Conservation (phyloP, 1,139 yeast species). For the Yamadazyma oceani region DNA sequence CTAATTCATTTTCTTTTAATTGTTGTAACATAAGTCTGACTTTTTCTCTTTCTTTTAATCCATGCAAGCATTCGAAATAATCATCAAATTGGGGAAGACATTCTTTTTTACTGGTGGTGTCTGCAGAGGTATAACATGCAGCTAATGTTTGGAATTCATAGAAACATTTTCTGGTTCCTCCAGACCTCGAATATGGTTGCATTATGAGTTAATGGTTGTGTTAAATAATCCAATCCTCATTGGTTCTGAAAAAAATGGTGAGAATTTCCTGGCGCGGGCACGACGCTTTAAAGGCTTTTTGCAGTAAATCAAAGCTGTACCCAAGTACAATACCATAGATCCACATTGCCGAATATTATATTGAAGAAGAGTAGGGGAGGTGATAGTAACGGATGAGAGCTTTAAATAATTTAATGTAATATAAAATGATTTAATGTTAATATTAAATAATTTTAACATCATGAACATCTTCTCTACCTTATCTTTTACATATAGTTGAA, state of each 20-base stretch:
- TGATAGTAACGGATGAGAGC: too few relatives aligned
- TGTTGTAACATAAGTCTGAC: slow-evolving; percentile 48
- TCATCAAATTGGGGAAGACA: slow-evolving; percentile 49
- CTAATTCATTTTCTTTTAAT: slow-evolving; percentile 44
- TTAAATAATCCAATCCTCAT: slow-evolving; percentile 1
- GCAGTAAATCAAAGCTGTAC: too few relatives aligned
- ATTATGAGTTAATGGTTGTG: slow-evolving; percentile 18
- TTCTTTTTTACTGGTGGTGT: slow-evolving; percentile 41
- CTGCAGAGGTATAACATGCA: slow-evolving; percentile 50
- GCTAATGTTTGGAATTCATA: slow-evolving; percentile 49
- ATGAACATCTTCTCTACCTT: too few relatives aligned
- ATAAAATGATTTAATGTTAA: too few relatives aligned
- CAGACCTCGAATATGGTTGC: slow-evolving; percentile 53
- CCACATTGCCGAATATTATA: too few relatives aligned
- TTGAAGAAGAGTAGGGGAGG: too few relatives aligned
- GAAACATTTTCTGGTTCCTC: slow-evolving; percentile 52
- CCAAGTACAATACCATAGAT: too few relatives aligned
- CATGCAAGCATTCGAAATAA: slow-evolving; percentile 51
- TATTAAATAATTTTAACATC: too few relatives aligned
- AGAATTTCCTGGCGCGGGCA: too few relatives aligned
- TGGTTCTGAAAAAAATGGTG: slow-evolving; percentile 9
- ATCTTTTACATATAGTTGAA: too few relatives aligned
- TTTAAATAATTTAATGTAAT: too few relatives aligned
- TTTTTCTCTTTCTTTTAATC: slow-evolving; percentile 49
- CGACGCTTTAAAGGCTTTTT: too few relatives aligned